A percentile compares a stretch with the other conserved stretches of the same genome.
Evolutionary conservation across 345 rosid species (phyloP).

Genomic region (Reutealis trisperma): DNA sequence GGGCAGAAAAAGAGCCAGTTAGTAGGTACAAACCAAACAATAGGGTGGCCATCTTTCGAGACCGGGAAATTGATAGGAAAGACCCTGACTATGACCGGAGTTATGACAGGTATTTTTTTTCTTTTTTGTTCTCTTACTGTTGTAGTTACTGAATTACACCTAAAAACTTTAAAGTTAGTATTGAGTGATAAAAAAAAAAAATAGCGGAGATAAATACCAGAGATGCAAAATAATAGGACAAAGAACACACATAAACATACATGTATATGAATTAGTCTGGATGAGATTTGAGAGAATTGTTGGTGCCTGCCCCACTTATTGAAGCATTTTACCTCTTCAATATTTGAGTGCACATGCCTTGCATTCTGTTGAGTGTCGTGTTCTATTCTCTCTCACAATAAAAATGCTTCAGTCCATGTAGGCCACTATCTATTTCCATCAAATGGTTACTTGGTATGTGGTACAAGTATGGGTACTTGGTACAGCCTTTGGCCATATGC

Average conservation of each 20-base stretch:
- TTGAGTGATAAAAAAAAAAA: neutral
- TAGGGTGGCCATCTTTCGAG: conserved; percentile 80
- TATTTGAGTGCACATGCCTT: neutral
- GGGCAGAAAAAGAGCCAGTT: conserved; percentile 64
- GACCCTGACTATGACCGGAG: conserved; percentile 86
- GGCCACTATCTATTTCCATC: neutral
- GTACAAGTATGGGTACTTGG: too few relatives aligned
- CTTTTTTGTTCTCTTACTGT: neutral
- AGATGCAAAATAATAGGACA: neutral
- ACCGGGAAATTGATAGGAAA: conserved; percentile 67
- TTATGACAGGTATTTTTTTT: conserved; percentile 56
- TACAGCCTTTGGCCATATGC: too few relatives aligned
- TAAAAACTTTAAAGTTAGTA: neutral
- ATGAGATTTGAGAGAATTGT: too few relatives aligned
- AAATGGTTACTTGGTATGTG: too few relatives aligned
- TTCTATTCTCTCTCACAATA: neutral
- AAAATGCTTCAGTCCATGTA: neutral
- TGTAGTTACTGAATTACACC: neutral
- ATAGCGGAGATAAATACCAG: neutral
- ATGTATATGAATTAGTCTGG: neutral
- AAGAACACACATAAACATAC: neutral
- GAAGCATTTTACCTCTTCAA: neutral
- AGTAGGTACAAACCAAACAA: conserved; percentile 53
- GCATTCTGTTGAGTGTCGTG: neutral
- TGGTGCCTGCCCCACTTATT: too few relatives aligned